Percentiles rank a stretch among this genome's conserved stretches.
phyloP scores from a whole-genome alignment of 257 asterid genomes.

The Buddleja alternifolia region DNA sequence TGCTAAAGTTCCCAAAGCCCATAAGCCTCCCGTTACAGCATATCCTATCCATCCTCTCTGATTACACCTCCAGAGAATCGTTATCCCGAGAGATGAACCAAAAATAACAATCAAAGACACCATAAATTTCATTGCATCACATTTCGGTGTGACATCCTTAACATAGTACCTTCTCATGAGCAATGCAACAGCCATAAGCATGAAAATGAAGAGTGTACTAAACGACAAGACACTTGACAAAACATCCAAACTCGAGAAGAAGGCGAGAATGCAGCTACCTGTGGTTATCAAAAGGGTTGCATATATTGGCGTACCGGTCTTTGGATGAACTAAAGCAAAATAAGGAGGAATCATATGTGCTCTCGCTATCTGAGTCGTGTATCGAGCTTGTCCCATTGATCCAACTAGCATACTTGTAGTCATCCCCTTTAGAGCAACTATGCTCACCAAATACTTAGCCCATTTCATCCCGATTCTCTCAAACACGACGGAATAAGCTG shows the following conservation, averaged over 20 bases:
- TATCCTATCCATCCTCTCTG: slow-evolving; percentile 56
- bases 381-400: slow-evolving; percentile 96
- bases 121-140: slow-evolving; percentile 50
- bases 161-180: slow-evolving; percentile 81
- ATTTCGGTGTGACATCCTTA: slow-evolving; percentile 58
- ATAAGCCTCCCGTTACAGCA: slow-evolving; percentile 41
- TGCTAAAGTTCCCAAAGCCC: slow-evolving; percentile 74
- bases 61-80: slow-evolving; percentile 55
- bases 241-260: slow-evolving; percentile 89
- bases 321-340: slow-evolving; percentile 85
- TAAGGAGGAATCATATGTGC: slow-evolving; percentile 94
- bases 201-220: slow-evolving; percentile 88
- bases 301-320: slow-evolving; percentile 80
- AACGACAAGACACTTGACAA: slow-evolving; percentile 81
- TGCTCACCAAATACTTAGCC: slow-evolving; percentile 85
- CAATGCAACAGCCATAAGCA: slow-evolving; percentile 97
- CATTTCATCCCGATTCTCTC: slow-evolving; percentile 72
- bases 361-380: slow-evolving; percentile 94
- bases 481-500: slow-evolving; percentile 83
- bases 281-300: slow-evolving; percentile 77
- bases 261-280: slow-evolving; percentile 72
- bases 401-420: slow-evolving; percentile 94
- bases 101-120: slow-evolving; percentile 48
- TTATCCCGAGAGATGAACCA: slow-evolving; percentile 61
- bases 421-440: slow-evolving; percentile 92